Conservation (phyloP, 306 rosid genomes). For the Quercus suber region DNA sequence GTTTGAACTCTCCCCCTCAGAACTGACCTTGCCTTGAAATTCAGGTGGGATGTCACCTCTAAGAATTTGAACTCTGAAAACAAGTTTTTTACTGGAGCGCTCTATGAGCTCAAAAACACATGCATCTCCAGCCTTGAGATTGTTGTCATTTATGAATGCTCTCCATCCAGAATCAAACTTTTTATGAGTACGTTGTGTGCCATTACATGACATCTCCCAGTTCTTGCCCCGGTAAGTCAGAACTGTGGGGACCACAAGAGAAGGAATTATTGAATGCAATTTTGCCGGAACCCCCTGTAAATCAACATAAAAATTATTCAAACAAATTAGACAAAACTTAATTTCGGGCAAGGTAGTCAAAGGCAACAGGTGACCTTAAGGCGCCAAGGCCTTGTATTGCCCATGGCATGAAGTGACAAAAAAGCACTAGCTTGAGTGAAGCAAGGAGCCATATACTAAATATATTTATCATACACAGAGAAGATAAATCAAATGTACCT, state of each 20-base stretch:
- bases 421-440: too few species aligned
- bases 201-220: conserved; percentile 40
- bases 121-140: conserved; percentile 55
- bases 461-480: too few species aligned
- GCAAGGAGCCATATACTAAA: too few species aligned
- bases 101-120: conserved; percentile 57
- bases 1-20: conserved; percentile 22
- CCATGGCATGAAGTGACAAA: too few species aligned
- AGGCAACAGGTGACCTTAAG: too few species aligned
- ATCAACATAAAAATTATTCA: conserved; percentile 16
- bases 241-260: conserved; percentile 18
- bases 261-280: conserved; percentile 29
- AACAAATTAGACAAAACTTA: neutral
- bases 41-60: conserved; percentile 58
- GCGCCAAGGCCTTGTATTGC: too few species aligned
- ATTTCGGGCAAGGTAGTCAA: neutral
- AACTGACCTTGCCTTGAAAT: conserved; percentile 6
- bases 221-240: conserved; percentile 33
- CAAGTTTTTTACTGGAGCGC: conserved; percentile 15
- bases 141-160: conserved; percentile 39
- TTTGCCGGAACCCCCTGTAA: conserved; percentile 11
- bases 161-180: conserved; percentile 34
- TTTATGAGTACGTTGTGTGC: neutral
- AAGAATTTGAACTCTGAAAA: conserved; percentile 59
- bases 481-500: too few species aligned